Percentiles rank a stretch among this genome's conserved stretches.
Evolutionary conservation across 164 flowering plant species (phyloP).

Genomic region (Cinnamomum chago): DNA sequence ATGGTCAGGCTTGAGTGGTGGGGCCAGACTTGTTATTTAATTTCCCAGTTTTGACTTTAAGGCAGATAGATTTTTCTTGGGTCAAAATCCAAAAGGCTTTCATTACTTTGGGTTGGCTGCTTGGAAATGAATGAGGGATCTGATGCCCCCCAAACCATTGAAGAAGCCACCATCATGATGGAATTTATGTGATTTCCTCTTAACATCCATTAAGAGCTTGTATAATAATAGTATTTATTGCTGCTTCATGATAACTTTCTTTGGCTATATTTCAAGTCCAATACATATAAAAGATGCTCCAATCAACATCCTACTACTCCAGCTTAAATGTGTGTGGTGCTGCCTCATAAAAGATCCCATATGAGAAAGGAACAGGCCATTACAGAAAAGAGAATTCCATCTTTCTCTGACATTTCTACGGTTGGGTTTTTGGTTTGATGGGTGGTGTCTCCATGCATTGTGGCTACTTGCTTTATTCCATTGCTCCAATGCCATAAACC

Average conservation of each 20-base stretch:
- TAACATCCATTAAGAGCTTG: no score
- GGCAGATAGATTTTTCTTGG: not conserved
- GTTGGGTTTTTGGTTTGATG: slow-evolving; percentile 10
- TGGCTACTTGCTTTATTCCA: slow-evolving; percentile 35
- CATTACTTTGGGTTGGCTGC: not conserved
- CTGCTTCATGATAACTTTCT: not conserved
- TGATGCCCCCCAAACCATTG: no score
- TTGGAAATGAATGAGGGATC: not conserved
- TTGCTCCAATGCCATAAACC: slow-evolving; percentile 3
- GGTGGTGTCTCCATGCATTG: slow-evolving; percentile 27
- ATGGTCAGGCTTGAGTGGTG: not conserved
- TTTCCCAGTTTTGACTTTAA: not conserved
- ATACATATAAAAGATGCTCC: slow-evolving; percentile 13
- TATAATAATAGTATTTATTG: not conserved
- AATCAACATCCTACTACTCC: slow-evolving; percentile 16
- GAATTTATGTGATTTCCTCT: not conserved
- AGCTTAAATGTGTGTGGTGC: slow-evolving; percentile 12
- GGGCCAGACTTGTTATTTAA: not conserved
- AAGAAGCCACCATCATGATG: no score
- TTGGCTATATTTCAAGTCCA: no score
- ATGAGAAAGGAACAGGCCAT: slow-evolving; percentile 31
- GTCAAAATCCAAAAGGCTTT: not conserved
- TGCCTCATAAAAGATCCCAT: slow-evolving; percentile 25
- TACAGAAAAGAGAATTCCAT: slow-evolving; percentile 31
- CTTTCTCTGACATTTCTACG: slow-evolving; percentile 10